phyloP scores from a whole-genome alignment of 1,139 yeast species.

The Hyphopichia wangnamkhiaoensis region DNA sequence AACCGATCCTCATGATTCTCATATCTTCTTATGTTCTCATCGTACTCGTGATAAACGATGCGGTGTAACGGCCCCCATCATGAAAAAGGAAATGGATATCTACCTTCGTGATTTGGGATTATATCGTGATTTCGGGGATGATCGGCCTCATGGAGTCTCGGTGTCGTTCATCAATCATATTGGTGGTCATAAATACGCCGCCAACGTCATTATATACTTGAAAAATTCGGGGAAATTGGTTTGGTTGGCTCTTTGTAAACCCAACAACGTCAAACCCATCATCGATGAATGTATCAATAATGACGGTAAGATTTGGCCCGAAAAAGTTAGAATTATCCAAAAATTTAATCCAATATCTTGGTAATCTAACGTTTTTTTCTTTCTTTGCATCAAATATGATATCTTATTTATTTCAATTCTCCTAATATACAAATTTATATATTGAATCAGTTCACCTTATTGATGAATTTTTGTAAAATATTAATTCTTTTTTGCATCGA shows the following conservation, averaged over 20 bases:
- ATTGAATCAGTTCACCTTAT: no score
- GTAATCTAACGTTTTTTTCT: conserved; percentile 26
- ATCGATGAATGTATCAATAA: conserved; percentile 69
- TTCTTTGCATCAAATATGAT: no score
- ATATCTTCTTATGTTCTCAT: conserved; percentile 83
- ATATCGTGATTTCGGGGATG: conserved; percentile 73
- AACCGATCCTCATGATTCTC: conserved; percentile 49
- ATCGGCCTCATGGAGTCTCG: conserved; percentile 69
- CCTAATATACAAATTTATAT: no score
- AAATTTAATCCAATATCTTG: conserved; percentile 55
- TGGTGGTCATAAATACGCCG: conserved; percentile 94
- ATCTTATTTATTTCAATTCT: no score
- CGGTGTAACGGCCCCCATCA: conserved; percentile 91
- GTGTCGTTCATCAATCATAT: conserved; percentile 79
- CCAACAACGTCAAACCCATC: conserved; percentile 71
- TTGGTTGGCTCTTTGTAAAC: conserved; percentile 87
- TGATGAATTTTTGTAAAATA: conserved; percentile 39
- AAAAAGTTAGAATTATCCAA: conserved; percentile 63
- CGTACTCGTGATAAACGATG: conserved; percentile 89
- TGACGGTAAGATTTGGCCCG: conserved; percentile 73
- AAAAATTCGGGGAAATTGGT: conserved; percentile 68
- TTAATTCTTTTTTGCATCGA: conserved; percentile 50
- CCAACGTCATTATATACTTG: conserved; percentile 78
- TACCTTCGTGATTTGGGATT: conserved; percentile 69
- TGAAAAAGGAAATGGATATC: conserved; percentile 77